Conservation (phyloP, 108 stramenopile species). For the Stephanodiscus triporus region DNA sequence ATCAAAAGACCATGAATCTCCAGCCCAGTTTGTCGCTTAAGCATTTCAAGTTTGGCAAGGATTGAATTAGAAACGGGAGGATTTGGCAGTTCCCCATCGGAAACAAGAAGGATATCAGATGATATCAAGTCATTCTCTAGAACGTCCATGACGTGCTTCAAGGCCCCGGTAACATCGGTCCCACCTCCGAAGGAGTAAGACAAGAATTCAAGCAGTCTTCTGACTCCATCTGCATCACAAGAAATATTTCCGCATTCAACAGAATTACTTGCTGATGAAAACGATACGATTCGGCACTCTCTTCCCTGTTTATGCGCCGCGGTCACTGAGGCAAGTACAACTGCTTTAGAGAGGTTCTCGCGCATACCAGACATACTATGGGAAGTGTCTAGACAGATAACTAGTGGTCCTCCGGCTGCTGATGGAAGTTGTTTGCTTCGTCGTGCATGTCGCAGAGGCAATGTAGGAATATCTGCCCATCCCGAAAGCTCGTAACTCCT, state of each 20-base stretch:
- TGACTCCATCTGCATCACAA: constrained; percentile 54
- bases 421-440: constrained; percentile 53
- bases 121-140: constrained; percentile 50
- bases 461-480: constrained; percentile 62
- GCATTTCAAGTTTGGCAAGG: constrained; percentile 57
- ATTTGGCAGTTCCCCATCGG: constrained; percentile 84
- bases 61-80: constrained; percentile 63
- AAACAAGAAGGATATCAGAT: constrained; percentile 73
- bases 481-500: constrained; percentile 71
- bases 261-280: constrained; percentile 56
- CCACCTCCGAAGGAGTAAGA: constrained; percentile 76
- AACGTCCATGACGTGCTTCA: constrained; percentile 50
- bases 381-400: constrained; percentile 82
- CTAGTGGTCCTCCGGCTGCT: constrained; percentile 70
- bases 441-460: constrained; percentile 39
- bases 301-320: constrained; percentile 67
- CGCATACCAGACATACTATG: constrained; percentile 64
- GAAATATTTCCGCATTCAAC: constrained; percentile 59
- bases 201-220: constrained; percentile 65
- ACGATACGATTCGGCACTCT: constrained; percentile 69
- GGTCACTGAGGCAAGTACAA: constrained; percentile 67
- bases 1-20: constrained; percentile 73
- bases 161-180: constrained; percentile 77
- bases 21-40: constrained; percentile 54
- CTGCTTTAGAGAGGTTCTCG: constrained; percentile 75